phyloP scores from a whole-genome alignment of 2,329 filamentous ascomycete genomes.

The Graphilbum sp. region DNA sequence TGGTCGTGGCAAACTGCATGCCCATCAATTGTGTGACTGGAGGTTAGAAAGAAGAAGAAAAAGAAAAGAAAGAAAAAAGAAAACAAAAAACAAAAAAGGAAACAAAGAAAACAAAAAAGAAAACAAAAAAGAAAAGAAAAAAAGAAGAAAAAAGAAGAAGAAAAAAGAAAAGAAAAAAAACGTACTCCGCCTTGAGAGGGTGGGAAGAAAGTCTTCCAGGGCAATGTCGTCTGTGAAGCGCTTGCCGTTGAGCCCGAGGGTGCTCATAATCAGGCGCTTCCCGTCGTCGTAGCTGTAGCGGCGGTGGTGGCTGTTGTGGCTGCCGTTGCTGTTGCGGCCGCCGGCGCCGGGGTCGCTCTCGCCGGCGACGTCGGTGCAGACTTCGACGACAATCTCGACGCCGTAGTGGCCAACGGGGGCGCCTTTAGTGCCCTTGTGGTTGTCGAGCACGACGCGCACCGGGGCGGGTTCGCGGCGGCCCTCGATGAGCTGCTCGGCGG shows the following conservation, averaged over 20 bases:
- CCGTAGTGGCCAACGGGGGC: constrained; percentile 51
- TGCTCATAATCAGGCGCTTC: constrained; percentile 29
- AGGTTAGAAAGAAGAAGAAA: too few relatives aligned
- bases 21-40: constrained; percentile 62
- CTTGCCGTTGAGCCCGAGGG: constrained; percentile 50
- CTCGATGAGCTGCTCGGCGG: constrained; percentile 41
- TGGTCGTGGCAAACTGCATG: constrained; percentile 51
- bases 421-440: constrained; percentile 48
- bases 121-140: background rate
- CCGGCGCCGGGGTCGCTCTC: constrained; percentile 29
- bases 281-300: constrained; percentile 22
- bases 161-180: constrained; percentile 1
- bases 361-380: constrained; percentile 32
- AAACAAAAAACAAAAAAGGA: too few relatives aligned
- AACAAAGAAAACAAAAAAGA: too few relatives aligned
- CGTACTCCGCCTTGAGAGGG: constrained; percentile 58
- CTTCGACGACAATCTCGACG: constrained; percentile 53
- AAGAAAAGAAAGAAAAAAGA: too few relatives aligned
- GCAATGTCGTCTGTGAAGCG: constrained; percentile 60
- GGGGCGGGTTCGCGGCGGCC: constrained; percentile 51
- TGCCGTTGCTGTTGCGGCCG: constrained; percentile 24
- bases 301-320: background rate
- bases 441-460: constrained; percentile 58
- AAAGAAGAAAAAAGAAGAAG: background rate
- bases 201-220: constrained; percentile 55